Percentiles rank a stretch among this genome's conserved stretches.
These are phyloP conservation scores for Globisporangium echinulatum DNA, from an alignment of 352 stramenopile species.

Conservation along the genomic window DNA sequence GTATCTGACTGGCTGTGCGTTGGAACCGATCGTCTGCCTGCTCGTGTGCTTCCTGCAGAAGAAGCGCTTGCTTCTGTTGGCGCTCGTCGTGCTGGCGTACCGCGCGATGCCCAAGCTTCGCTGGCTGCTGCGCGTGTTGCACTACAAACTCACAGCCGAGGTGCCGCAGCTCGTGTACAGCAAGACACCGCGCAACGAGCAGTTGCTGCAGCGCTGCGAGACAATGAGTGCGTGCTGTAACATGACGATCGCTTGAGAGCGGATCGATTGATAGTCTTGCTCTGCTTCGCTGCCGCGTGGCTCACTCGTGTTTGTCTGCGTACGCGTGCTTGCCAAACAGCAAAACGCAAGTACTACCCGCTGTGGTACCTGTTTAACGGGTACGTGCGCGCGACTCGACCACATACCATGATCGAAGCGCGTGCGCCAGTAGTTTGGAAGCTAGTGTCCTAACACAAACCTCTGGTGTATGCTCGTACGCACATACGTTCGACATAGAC, in stretches of 20 bases:
- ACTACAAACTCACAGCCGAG: slow-evolving; percentile 24
- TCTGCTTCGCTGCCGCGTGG: too few relatives aligned
- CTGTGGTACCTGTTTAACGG: slow-evolving; percentile 54
- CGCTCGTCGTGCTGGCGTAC: not conserved
- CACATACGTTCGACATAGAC: slow-evolving; percentile 9
- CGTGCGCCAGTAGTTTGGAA: too few relatives aligned
- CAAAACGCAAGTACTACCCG: slow-evolving; percentile 46
- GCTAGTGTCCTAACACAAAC: too few relatives aligned
- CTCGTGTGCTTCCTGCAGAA: too few relatives aligned
- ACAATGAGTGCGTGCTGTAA: slow-evolving; percentile 27
- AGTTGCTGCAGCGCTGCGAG: slow-evolving; percentile 34
- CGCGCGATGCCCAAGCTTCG: not conserved
- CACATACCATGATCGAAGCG: too few relatives aligned
- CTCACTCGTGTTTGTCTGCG: not conserved
- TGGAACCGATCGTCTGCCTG: too few relatives aligned
- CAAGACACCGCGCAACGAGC: slow-evolving; percentile 28
- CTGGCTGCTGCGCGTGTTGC: slow-evolving; percentile 5
- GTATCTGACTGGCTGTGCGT: too few relatives aligned
- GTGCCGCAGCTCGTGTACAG: slow-evolving; percentile 33
- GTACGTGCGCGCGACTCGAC: slow-evolving; percentile 4
- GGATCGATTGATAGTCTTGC: too few relatives aligned
- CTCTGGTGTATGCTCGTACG: too few relatives aligned
- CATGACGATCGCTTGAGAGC: too few relatives aligned
- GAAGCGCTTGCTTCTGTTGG: not conserved
- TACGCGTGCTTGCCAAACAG: slow-evolving; percentile 13